Conservation (phyloP, 2,329 filamentous ascomycete species). For the Fusarium sp. region DNA sequence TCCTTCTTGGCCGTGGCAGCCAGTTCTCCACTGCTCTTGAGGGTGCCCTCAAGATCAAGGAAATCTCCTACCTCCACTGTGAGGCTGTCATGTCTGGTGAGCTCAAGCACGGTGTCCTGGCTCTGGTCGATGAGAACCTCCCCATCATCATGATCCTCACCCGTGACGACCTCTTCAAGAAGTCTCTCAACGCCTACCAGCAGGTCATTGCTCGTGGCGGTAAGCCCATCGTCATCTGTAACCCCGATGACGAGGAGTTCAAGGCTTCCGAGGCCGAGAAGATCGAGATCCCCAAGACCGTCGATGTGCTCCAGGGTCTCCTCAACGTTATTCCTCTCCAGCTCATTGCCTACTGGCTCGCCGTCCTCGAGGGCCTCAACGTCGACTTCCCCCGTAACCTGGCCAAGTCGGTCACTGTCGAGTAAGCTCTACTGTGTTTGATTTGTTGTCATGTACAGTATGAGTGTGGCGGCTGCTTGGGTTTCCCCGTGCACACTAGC, state of each 20-base stretch:
- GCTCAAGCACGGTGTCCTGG: constrained; percentile 97
- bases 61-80: constrained; percentile 99
- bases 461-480: constrained; percentile 32
- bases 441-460: constrained; percentile 35
- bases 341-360: constrained; percentile 98
- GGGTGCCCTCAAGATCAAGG: constrained; percentile 99
- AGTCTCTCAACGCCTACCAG: constrained; percentile 99
- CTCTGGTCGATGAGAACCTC: constrained; percentile 96
- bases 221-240: constrained; percentile 99
- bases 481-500: constrained; percentile 34
- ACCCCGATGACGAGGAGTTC: constrained; percentile 89
- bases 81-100: constrained; percentile 99
- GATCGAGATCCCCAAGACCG: constrained; percentile 96
- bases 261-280: constrained; percentile 88
- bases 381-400: constrained; percentile 99
- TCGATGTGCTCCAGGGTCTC: constrained; percentile 94
- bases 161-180: constrained; percentile 93
- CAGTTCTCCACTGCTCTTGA: constrained; percentile 98
- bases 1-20: constrained; percentile 92
- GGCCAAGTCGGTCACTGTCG: constrained; percentile 98
- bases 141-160: constrained; percentile 99
- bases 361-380: constrained; percentile 93
- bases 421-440: constrained; percentile 67
- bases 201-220: constrained; percentile 97
- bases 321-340: constrained; percentile 98